A percentile compares a stretch with the other conserved stretches of the same genome.
These are phyloP conservation scores for Trypethelium eluteriae DNA, from an alignment of 495 filamentous ascomycete genomes.

Conservation along the genomic window DNA sequence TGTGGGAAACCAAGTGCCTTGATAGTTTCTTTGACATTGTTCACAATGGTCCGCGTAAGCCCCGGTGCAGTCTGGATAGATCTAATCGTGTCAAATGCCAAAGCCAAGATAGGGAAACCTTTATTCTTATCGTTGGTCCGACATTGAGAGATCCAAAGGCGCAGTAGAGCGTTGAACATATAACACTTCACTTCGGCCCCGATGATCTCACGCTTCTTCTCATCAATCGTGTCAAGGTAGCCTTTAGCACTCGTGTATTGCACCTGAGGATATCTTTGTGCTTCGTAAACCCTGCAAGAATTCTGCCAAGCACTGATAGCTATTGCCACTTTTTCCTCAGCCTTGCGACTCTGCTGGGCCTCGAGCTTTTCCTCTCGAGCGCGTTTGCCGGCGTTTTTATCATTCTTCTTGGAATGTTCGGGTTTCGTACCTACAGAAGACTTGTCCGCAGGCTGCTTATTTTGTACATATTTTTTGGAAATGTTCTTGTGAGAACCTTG, in stretches of 20 bases:
- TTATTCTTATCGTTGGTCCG: slow-evolving; percentile 23
- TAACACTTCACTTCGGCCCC: slow-evolving; percentile 43
- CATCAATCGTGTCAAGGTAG: slow-evolving; percentile 27
- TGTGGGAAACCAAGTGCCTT: slow-evolving; percentile 32
- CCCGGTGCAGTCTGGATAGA: slow-evolving; percentile 19
- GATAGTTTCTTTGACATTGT: slow-evolving; percentile 24
- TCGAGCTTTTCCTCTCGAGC: slow-evolving; percentile 19
- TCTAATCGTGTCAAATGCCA: slow-evolving; percentile 26
- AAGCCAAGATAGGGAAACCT: slow-evolving; percentile 27
- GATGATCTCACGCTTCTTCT: slow-evolving; percentile 29
- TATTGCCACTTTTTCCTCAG: slow-evolving; percentile 15
- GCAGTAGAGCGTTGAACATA: slow-evolving; percentile 39
- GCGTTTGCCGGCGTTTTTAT: slow-evolving; percentile 30
- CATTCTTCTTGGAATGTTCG: slow-evolving; percentile 36
- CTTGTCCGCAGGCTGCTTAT: neutral
- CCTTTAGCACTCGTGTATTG: slow-evolving; percentile 28
- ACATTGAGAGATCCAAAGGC: slow-evolving; percentile 29
- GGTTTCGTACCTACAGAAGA: neutral
- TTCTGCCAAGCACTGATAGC: slow-evolving; percentile 25
- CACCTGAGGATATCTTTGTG: slow-evolving; percentile 25
- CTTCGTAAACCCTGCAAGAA: slow-evolving; percentile 22
- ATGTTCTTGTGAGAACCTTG: neutral
- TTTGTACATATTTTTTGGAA: neutral
- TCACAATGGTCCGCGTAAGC: slow-evolving; percentile 34
- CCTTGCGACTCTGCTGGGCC: neutral